Base-by-base conservation (phyloP, 495 filamentous ascomycete genomes). In the Penicillium maclennaniae region DNA sequence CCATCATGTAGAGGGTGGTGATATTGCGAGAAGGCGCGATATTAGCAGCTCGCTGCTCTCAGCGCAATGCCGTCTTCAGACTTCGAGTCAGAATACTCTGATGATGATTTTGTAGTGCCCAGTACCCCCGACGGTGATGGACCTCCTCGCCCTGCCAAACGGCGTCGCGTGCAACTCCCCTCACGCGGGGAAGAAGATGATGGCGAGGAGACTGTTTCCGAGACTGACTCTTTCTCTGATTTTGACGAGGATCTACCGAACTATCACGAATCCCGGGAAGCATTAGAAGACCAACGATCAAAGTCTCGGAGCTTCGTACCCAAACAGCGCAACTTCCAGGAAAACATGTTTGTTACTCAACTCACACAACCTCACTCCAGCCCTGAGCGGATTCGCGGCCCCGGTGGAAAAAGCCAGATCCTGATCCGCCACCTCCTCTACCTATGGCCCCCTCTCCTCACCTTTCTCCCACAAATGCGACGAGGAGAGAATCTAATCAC, bases 311-410 rank as follows among this genome's bases (percentile, higher is more conserved):
- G 73, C 38, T 78, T 75, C 58, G 64, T 75, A 0, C 71, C 77
- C 5, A 79, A 73, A 55, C 66, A 71, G 21, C 61, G 55, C 19
- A 70, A 62, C 27, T 49, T 69, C 7, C 72, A 73, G 48, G 70
- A 77, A n/a, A 75, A 80, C 45, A 74, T 79, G 1, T 81, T 79
- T 43, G 75, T 79, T 23, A 80, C 78, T 0, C 78, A 81, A 59
- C 66, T 79, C 46, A 78, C 78, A 1, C 74, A 75, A 48, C 70
- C 77, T 10, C 61, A 69, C 37, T 77, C 78, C 2, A 79, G 76
- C 49, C 78, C 78, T 0, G 79, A 79, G 55, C 56, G 72, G 50
- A 76, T 81, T 37, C 75, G 77, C n/a, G 71, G 72, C 6, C 75
- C 76, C 66, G 75, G 31, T 81, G 78, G 78, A 73, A 72, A 49